These are phyloP conservation scores for Gossypium lobatum DNA, from an alignment of 441 rosid genomes.

Conservation along the genomic window DNA sequence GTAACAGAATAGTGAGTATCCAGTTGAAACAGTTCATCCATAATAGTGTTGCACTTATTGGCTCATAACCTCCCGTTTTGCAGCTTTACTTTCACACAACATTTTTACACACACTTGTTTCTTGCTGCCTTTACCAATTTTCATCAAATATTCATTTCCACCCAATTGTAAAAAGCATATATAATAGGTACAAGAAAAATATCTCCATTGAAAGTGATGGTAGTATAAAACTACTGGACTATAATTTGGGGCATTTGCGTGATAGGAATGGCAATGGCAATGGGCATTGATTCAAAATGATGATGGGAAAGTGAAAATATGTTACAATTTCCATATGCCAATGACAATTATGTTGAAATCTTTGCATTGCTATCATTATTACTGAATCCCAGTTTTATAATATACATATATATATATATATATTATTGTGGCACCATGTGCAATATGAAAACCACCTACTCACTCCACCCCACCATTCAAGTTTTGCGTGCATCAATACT, in stretches of 20 bases:
- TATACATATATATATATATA: background rate
- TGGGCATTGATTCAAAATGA: background rate
- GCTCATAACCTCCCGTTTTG: too few relatives aligned
- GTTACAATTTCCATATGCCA: conserved; percentile 16
- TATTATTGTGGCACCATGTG: conserved; percentile 11
- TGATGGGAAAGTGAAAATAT: conserved; percentile 6
- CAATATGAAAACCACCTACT: background rate
- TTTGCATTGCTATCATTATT: conserved; percentile 23
- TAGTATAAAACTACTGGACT: background rate
- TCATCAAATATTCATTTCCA: too few relatives aligned
- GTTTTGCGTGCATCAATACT: background rate
- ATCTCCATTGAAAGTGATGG: background rate
- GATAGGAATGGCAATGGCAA: background rate
- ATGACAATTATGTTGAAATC: conserved; percentile 18
- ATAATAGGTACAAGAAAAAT: background rate
- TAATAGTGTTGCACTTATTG: too few relatives aligned
- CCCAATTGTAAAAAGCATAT: too few relatives aligned
- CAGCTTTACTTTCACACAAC: too few relatives aligned
- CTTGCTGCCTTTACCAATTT: too few relatives aligned
- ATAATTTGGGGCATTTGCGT: background rate
- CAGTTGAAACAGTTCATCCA: too few relatives aligned
- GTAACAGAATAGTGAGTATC: too few relatives aligned
- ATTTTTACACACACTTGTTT: too few relatives aligned
- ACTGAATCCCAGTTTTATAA: conserved; percentile 19
- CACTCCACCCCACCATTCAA: background rate